These are phyloP conservation scores for Leccinum fibrillosum DNA, from an alignment of 768 basidiomycete species.

Conservation along the genomic window DNA sequence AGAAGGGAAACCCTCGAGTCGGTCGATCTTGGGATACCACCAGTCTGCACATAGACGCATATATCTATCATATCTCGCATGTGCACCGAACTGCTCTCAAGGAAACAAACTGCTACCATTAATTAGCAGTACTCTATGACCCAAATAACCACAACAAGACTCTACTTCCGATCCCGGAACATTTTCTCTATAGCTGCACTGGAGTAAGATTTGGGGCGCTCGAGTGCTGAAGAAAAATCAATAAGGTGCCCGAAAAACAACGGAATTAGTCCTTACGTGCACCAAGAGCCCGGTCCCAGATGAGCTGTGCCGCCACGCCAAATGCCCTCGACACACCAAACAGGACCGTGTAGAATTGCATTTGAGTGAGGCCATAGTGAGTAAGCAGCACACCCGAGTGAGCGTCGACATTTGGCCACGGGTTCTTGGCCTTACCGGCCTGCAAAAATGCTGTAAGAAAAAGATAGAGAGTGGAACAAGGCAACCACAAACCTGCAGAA, in stretches of 20 bases:
- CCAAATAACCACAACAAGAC: not conserved
- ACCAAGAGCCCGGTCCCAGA: slow-evolving; percentile 92
- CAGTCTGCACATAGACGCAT: not conserved
- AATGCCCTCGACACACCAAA: slow-evolving; percentile 97
- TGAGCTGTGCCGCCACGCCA: slow-evolving; percentile 83
- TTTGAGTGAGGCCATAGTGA: slow-evolving; percentile 82
- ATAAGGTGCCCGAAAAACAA: not conserved
- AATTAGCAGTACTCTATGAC: not conserved
- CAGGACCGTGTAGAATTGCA: slow-evolving; percentile 96
- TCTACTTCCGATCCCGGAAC: slow-evolving; percentile 46
- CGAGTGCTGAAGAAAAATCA: slow-evolving; percentile 53
- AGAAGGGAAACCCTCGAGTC: slow-evolving; percentile 45
- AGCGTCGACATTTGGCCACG: slow-evolving; percentile 96
- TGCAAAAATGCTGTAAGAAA: slow-evolving; percentile 22
- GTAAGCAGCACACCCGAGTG: slow-evolving; percentile 90
- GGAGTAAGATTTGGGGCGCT: slow-evolving; percentile 91
- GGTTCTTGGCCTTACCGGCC: slow-evolving; percentile 92
- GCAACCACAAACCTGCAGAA: slow-evolving; percentile 60
- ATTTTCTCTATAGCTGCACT: slow-evolving; percentile 76
- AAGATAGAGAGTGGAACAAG: not conserved
- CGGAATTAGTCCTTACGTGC: slow-evolving; percentile 59
- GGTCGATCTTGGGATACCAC: slow-evolving; percentile 37
- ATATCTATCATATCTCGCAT: not conserved
- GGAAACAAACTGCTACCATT: not conserved
- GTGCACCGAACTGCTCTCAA: not conserved